phyloP scores from a whole-genome alignment of 2,329 filamentous ascomycete species.

The Ceratocystis papillata region DNA sequence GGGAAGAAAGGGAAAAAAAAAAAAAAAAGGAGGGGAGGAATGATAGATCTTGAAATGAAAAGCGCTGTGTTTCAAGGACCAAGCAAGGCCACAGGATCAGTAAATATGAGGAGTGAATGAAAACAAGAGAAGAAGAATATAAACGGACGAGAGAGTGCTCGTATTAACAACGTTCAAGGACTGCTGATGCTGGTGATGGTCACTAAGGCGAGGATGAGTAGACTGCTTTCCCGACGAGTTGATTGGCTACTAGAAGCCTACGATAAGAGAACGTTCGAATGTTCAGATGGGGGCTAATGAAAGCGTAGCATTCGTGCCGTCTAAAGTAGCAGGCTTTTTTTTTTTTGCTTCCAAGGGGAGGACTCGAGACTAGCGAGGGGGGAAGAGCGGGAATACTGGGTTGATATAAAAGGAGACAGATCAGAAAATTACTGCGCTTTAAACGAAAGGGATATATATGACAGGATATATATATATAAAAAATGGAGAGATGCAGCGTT shows the following conservation, averaged over 20 bases:
- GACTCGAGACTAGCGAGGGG: not conserved
- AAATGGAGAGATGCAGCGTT: slow-evolving; percentile 11
- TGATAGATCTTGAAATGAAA: not conserved
- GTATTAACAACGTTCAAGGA: not conserved
- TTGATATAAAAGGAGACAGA: slow-evolving; percentile 8
- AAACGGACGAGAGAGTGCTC: not conserved
- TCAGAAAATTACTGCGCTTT: slow-evolving; percentile 2
- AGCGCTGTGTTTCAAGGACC: not conserved
- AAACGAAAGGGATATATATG: slow-evolving; percentile 9
- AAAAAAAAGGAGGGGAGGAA: not conserved
- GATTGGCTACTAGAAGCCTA: not conserved
- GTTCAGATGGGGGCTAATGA: not conserved
- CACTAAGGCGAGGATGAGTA: not conserved
- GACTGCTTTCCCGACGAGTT: not conserved
- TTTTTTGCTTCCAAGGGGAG: not conserved
- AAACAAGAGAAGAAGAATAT: not conserved
- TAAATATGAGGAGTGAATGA: not conserved
- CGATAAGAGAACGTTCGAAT: not conserved
- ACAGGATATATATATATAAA: slow-evolving; percentile 5
- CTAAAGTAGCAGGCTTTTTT: not conserved
- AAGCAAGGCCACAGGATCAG: not conserved
- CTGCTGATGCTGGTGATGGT: not conserved
- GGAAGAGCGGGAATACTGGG: not conserved
- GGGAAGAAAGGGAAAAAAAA: not conserved
- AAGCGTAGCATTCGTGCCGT: not conserved